Conservation (phyloP, 768 basidiomycete genomes). For the Austroboletus eburneus region DNA sequence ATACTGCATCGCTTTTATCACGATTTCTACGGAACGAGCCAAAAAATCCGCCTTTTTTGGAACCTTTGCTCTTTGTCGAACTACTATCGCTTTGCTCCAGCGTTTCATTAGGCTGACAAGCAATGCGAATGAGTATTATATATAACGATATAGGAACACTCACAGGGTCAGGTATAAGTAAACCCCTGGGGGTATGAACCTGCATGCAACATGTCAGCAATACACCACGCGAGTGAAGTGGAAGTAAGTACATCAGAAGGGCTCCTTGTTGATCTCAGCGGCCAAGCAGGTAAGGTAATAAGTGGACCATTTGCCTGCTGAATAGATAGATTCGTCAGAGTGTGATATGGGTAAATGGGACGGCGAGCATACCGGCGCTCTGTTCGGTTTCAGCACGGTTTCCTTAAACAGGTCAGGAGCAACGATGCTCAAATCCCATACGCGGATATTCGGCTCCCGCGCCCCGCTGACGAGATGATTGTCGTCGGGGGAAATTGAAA, state of each 20-base stretch:
- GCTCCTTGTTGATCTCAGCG: no score
- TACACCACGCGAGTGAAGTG: not conserved
- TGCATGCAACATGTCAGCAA: not conserved
- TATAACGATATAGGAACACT: not conserved
- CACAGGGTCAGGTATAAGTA: not conserved
- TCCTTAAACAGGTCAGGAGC: slow-evolving; percentile 13
- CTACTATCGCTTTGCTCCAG: not conserved
- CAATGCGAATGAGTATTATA: not conserved
- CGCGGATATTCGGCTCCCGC: slow-evolving; percentile 10
- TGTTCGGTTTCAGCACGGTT: slow-evolving; percentile 10
- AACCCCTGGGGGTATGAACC: not conserved
- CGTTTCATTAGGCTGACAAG: not conserved
- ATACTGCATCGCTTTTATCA: not conserved
- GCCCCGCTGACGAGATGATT: slow-evolving; percentile 15
- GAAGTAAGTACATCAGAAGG: not conserved
- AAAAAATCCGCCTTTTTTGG: not conserved
- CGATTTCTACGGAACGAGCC: not conserved
- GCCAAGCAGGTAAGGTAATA: no score
- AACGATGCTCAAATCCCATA: slow-evolving; percentile 14
- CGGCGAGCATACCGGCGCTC: slow-evolving; percentile 9
- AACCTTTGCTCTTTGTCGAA: not conserved
- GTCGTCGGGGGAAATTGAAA: slow-evolving; percentile 17
- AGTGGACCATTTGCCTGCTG: not conserved
- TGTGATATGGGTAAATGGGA: not conserved
- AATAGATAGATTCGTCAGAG: not conserved